Percentiles rank a stretch among this genome's conserved stretches.
Evolutionary conservation across 208 protist genomes (phyloP).

Genomic region (Trypanosoma platydactyli): DNA sequence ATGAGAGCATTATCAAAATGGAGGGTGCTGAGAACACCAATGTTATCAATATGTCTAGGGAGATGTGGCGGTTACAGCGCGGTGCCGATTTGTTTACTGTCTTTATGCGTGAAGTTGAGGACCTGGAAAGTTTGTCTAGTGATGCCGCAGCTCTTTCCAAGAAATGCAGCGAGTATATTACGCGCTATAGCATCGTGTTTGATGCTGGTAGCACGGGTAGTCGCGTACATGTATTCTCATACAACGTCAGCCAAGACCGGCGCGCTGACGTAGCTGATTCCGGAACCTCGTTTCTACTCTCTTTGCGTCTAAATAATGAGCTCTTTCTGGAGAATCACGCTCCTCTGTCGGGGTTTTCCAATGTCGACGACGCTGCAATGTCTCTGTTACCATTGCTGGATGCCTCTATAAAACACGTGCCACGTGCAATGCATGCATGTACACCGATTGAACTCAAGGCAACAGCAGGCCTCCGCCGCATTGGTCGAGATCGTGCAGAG

Average conservation of each 20-base stretch:
- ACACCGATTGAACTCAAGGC: slow-evolving; percentile 69
- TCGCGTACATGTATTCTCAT: slow-evolving; percentile 83
- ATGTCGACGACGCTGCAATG: slow-evolving; percentile 28
- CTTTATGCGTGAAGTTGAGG: neutral
- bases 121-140: neutral
- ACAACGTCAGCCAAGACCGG: slow-evolving; percentile 21
- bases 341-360: slow-evolving; percentile 36
- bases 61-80: neutral
- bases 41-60: no score
- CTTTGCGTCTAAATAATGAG: slow-evolving; percentile 44
- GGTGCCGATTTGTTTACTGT: neutral
- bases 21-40: no score
- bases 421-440: slow-evolving; percentile 40
- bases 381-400: slow-evolving; percentile 42
- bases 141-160: neutral
- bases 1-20: neutral
- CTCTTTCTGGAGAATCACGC: slow-evolving; percentile 54
- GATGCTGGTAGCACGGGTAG: slow-evolving; percentile 88
- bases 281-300: slow-evolving; percentile 4
- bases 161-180: neutral
- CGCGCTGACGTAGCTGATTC: neutral
- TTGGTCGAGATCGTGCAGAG: slow-evolving; percentile 34
- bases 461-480: slow-evolving; percentile 66
- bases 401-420: slow-evolving; percentile 38
- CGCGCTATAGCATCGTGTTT: slow-evolving; percentile 76